These are phyloP conservation scores for Aspergillus uvarum DNA, from an alignment of 2,329 filamentous ascomycete species.

Conservation along the genomic window DNA sequence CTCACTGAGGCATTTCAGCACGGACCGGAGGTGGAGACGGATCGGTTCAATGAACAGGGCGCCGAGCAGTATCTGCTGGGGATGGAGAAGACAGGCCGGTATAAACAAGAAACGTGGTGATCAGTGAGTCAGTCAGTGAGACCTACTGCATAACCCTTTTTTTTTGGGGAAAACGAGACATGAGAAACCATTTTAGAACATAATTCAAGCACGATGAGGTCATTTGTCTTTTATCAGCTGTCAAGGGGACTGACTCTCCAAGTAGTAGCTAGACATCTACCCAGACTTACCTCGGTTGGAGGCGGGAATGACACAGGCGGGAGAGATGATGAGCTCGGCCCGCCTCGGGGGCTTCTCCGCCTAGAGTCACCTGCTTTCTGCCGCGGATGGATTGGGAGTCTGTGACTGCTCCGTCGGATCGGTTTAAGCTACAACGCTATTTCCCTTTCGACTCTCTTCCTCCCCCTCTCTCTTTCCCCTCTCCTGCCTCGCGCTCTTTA, in stretches of 20 bases:
- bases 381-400: slow-evolving; percentile 7
- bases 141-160: not conserved
- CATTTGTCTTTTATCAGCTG: not conserved
- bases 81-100: slow-evolving; percentile 63
- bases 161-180: not conserved
- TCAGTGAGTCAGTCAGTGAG: not conserved
- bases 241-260: not conserved
- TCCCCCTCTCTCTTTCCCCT: slow-evolving; percentile 10
- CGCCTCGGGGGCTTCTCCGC: slow-evolving; percentile 35
- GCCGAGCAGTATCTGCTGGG: slow-evolving; percentile 57
- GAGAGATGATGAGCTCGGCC: slow-evolving; percentile 32
- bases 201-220: not conserved
- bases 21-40: slow-evolving; percentile 46
- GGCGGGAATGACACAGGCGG: slow-evolving; percentile 19
- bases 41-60: slow-evolving; percentile 41
- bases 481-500: not conserved
- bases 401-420: slow-evolving; percentile 20
- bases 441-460: not conserved
- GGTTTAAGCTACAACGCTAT: slow-evolving; percentile 9
- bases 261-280: not conserved
- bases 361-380: slow-evolving; percentile 25
- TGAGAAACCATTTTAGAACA: too few relatives aligned
- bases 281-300: slow-evolving; percentile 35
- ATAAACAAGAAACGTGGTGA: slow-evolving; percentile 70
- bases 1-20: slow-evolving; percentile 60